Conservation (phyloP, 2,329 filamentous ascomycete species). For the Neocucurbitaria cava region DNA sequence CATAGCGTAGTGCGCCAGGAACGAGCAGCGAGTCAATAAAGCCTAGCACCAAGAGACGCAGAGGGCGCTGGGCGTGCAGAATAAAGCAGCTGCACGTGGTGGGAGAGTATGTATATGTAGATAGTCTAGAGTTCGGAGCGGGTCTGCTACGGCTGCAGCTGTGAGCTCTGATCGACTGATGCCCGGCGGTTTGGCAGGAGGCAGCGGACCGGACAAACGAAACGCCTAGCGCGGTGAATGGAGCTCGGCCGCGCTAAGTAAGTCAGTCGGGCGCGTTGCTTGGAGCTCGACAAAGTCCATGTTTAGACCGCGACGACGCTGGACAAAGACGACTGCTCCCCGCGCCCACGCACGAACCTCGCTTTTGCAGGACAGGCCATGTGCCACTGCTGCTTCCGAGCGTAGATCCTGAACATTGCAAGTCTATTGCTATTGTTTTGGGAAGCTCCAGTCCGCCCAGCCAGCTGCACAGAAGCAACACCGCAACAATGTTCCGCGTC, state of each 20-base stretch:
- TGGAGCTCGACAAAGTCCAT: constrained; percentile 21
- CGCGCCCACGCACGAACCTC: background rate
- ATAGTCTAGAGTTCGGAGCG: background rate
- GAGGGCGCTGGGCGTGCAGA: constrained; percentile 1
- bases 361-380: background rate
- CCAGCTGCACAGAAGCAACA: constrained; percentile 5
- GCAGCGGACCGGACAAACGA: background rate
- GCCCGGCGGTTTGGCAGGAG: background rate
- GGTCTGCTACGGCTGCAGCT: constrained; percentile 2
- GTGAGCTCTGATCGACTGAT: background rate
- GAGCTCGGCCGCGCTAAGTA: constrained; percentile 17
- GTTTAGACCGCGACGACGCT: constrained; percentile 14
- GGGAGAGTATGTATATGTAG: background rate
- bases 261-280: constrained; percentile 26
- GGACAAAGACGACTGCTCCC: constrained; percentile 1
- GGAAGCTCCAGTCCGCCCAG: constrained; percentile 2
- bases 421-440: constrained; percentile 13
- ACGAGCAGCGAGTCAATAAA: constrained; percentile 10
- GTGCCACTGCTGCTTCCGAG: background rate
- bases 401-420: background rate
- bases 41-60: background rate
- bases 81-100: constrained; percentile 10
- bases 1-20: constrained; percentile 11
- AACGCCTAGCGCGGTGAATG: background rate
- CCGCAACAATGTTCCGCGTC: constrained; percentile 44